These are phyloP conservation scores for Talaromyces marneffei DNA, from an alignment of 2,329 filamentous ascomycete genomes.

Conservation along the genomic window DNA sequence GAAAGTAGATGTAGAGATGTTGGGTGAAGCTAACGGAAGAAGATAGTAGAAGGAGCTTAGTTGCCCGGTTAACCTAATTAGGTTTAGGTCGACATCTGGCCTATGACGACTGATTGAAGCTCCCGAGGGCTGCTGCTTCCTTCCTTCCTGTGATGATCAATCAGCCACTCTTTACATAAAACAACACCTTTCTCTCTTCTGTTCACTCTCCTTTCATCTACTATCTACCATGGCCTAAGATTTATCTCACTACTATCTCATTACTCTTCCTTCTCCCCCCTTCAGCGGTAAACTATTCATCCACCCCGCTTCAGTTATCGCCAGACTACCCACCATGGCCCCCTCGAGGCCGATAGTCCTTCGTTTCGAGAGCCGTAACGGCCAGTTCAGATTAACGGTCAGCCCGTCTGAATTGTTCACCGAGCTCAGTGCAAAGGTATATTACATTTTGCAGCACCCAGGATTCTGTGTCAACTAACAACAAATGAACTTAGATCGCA, in stretches of 20 bases:
- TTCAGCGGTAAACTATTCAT: neutral
- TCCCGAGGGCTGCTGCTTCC: neutral
- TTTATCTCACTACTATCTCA: neutral
- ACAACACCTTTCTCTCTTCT: neutral
- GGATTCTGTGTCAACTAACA: constrained; percentile 16
- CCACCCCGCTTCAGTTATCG: neutral
- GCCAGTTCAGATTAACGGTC: constrained; percentile 79
- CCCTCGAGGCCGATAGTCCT: constrained; percentile 62
- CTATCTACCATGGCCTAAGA: neutral
- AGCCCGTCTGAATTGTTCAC: constrained; percentile 68
- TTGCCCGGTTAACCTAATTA: neutral
- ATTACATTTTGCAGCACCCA: constrained; percentile 12
- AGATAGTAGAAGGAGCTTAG: neutral
- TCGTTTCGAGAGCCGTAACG: constrained; percentile 83
- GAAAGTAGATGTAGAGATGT: neutral
- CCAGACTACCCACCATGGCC: constrained; percentile 27
- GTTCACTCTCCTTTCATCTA: too few species aligned
- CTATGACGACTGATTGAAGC: constrained; percentile 6
- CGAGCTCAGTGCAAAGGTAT: constrained; percentile 46
- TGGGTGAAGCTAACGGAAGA: neutral
- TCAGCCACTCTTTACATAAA: neutral
- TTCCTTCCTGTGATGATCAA: neutral
- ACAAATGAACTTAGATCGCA: constrained; percentile 40
- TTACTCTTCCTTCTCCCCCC: neutral
- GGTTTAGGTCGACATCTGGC: neutral